These are phyloP conservation scores for Apiotrichum sp. DNA, from an alignment of 1,284 basidiomycete genomes.

Conservation along the genomic window DNA sequence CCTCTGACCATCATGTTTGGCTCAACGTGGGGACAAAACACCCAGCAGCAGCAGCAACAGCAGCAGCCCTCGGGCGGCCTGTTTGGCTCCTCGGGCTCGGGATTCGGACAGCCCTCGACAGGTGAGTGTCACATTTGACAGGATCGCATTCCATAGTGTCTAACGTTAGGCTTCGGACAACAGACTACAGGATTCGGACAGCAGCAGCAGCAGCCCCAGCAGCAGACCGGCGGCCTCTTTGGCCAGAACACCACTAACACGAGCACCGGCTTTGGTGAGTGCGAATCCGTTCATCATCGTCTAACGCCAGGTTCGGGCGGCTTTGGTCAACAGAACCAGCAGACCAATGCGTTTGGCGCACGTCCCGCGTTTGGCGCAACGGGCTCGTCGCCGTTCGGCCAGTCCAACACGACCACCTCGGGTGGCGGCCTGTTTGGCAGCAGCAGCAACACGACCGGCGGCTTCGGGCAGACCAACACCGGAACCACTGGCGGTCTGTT, in stretches of 20 bases:
- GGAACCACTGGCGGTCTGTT: slow-evolving; percentile 35
- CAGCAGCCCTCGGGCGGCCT: slow-evolving; percentile 47
- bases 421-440: slow-evolving; percentile 31
- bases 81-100: slow-evolving; percentile 25
- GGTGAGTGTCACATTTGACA: background rate
- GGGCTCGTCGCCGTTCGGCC: slow-evolving; percentile 41
- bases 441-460: slow-evolving; percentile 17
- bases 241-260: slow-evolving; percentile 26
- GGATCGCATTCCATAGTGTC: too few species aligned
- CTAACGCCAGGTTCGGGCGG: slow-evolving; percentile 5
- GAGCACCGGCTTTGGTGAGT: slow-evolving; percentile 30
- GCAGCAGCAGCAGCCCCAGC: slow-evolving; percentile 58
- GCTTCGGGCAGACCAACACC: slow-evolving; percentile 25
- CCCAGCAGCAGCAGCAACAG: slow-evolving; percentile 9
- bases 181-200: slow-evolving; percentile 2
- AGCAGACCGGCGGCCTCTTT: slow-evolving; percentile 52
- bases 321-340: slow-evolving; percentile 13
- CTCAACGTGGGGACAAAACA: slow-evolving; percentile 47
- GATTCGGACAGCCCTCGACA: slow-evolving; percentile 13
- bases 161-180: background rate
- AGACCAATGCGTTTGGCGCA: slow-evolving; percentile 30
- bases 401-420: slow-evolving; percentile 16
- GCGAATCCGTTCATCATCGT: too few species aligned
- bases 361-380: slow-evolving; percentile 38
- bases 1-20: slow-evolving; percentile 29